Conservation (phyloP, 352 stramenopile species). For the Globisporangium cylindrosporum region DNA sequence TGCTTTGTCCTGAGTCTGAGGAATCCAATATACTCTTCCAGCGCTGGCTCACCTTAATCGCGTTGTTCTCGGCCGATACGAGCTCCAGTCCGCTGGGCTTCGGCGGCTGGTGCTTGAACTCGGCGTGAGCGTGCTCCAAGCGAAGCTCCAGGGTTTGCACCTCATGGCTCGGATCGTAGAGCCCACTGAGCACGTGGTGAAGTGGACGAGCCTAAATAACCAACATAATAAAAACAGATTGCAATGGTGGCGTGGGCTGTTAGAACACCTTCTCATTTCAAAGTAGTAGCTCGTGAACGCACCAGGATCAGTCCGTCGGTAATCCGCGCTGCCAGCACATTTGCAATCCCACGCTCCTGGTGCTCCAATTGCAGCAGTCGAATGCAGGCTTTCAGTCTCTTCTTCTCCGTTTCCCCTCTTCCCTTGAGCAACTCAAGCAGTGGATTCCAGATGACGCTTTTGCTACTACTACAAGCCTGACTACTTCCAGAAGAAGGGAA, state of each 20-base stretch:
- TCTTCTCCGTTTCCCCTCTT: background rate
- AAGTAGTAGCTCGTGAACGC: background rate
- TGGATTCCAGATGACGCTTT: background rate
- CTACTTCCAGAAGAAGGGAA: background rate
- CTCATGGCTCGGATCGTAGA: conserved; percentile 8
- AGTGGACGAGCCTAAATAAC: conserved; percentile 6
- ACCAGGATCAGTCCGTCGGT: conserved; percentile 14
- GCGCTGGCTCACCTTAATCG: conserved; percentile 26
- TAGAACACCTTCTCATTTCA: background rate
- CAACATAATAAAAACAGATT: background rate
- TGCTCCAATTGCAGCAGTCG: conserved; percentile 13
- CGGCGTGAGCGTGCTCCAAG: conserved; percentile 15
- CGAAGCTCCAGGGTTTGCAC: conserved; percentile 14
- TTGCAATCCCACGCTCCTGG: background rate
- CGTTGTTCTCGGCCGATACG: conserved; percentile 18
- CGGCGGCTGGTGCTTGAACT: conserved; percentile 20
- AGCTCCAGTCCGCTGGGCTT: conserved; percentile 22
- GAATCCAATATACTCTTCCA: too few relatives aligned
- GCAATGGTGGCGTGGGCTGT: background rate
- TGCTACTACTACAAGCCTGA: background rate
- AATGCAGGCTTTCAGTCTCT: conserved; percentile 6
- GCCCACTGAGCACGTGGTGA: conserved; percentile 6
- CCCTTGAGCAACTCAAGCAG: background rate
- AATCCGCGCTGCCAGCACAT: conserved; percentile 5
- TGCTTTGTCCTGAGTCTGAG: background rate